Percentiles rank a stretch among this genome's conserved stretches.
Evolutionary conservation across 306 rosid species (phyloP).

Genomic region (Ormosia semicastrata): DNA sequence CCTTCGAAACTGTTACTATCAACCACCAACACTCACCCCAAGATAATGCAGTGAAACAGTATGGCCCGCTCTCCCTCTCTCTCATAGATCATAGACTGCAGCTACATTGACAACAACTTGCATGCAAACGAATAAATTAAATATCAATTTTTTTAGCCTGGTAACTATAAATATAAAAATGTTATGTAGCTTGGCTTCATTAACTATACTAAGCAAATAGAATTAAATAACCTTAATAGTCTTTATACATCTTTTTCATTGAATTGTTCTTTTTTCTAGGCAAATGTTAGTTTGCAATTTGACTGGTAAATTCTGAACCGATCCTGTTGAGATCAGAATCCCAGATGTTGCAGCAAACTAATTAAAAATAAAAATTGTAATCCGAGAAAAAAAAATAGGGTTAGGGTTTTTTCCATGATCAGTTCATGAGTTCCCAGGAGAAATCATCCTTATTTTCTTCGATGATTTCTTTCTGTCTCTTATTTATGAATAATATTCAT

Average conservation of each 20-base stretch:
- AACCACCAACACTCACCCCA: slow-evolving; percentile 44
- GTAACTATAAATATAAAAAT: not conserved
- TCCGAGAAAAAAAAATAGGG: slow-evolving; percentile 16
- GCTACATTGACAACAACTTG: slow-evolving; percentile 41
- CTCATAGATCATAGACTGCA: slow-evolving; percentile 30
- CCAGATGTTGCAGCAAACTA: slow-evolving; percentile 27
- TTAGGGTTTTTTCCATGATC: slow-evolving; percentile 28
- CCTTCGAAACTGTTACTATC: slow-evolving; percentile 39
- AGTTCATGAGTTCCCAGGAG: not conserved
- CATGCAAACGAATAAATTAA: slow-evolving; percentile 27
- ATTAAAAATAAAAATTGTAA: not conserved
- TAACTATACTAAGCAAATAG: not conserved
- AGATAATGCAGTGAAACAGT: slow-evolving; percentile 48
- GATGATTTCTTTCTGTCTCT: slow-evolving; percentile 11
- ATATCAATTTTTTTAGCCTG: not conserved
- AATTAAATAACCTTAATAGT: not conserved
- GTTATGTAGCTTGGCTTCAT: not conserved
- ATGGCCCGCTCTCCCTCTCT: slow-evolving; percentile 15
- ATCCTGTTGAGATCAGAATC: slow-evolving; percentile 38
- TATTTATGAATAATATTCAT: not conserved
- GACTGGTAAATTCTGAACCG: slow-evolving; percentile 33
- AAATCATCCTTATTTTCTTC: slow-evolving; percentile 30
- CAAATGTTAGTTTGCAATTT: slow-evolving; percentile 21
- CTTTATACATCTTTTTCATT: not conserved
- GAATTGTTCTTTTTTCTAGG: slow-evolving; percentile 4